Percentiles rank a stretch among this genome's conserved stretches.
phyloP scores from a whole-genome alignment of 371 early-diverging fungal species.

The Mucor plumbeus region DNA sequence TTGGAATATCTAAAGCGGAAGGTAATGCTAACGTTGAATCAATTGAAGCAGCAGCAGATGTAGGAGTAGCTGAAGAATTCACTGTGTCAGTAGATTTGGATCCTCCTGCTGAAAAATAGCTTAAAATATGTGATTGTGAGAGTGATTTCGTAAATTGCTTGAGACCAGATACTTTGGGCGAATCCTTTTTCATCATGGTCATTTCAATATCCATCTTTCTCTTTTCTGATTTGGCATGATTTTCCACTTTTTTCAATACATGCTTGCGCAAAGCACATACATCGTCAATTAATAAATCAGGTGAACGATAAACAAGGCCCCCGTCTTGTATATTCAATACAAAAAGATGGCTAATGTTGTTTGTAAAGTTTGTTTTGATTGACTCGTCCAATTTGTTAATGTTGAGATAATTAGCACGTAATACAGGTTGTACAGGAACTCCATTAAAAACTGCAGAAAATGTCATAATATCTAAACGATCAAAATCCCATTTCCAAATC shows the following conservation, averaged over 20 bases:
- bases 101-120: slow-evolving; percentile 51
- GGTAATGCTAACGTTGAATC: slow-evolving; percentile 37
- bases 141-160: slow-evolving; percentile 58
- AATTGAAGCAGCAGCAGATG: not conserved
- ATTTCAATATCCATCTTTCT: slow-evolving; percentile 24
- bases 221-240: slow-evolving; percentile 31
- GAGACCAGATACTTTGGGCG: slow-evolving; percentile 31
- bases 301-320: slow-evolving; percentile 48
- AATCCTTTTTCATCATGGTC: slow-evolving; percentile 4
- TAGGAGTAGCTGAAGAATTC: not conserved
- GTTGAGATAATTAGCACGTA: slow-evolving; percentile 35
- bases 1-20: slow-evolving; percentile 14
- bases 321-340: slow-evolving; percentile 39
- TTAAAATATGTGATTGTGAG: slow-evolving; percentile 57
- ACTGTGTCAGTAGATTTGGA: slow-evolving; percentile 26
- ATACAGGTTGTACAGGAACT: slow-evolving; percentile 48
- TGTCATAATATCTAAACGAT: slow-evolving; percentile 49
- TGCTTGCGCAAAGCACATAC: slow-evolving; percentile 42
- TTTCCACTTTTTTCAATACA: slow-evolving; percentile 37
- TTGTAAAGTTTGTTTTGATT: slow-evolving; percentile 23
- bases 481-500: slow-evolving; percentile 73
- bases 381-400: slow-evolving; percentile 33
- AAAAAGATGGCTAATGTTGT: slow-evolving; percentile 50
- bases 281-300: slow-evolving; percentile 33
- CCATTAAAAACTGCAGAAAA: slow-evolving; percentile 50